Evolutionary conservation across 169 alveolate species (phyloP).

Genomic region (Plasmodium blacklocki): DNA sequence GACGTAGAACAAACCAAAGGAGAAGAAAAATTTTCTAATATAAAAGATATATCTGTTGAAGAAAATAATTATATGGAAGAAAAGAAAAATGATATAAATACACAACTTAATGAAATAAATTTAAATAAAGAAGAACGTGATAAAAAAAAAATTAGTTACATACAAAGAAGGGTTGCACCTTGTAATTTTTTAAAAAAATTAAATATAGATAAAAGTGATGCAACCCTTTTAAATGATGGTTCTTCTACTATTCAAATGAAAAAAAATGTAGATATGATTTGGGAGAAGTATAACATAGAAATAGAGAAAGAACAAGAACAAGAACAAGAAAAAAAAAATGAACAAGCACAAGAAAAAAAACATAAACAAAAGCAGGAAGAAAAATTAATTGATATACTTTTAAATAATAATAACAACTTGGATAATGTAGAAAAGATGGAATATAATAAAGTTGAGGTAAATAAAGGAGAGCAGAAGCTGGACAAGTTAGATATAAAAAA

Average conservation of each 20-base stretch:
- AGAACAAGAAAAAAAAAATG: not conserved
- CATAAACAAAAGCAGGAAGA: no score
- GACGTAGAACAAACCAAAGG: not conserved
- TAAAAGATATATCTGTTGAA: no score
- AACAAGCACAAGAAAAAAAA: no score
- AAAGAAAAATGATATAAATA: not conserved
- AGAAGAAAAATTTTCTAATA: not conserved
- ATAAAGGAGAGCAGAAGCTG: no score
- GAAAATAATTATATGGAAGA: no score
- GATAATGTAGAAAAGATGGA: no score
- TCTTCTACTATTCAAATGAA: no score
- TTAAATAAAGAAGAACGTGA: not conserved
- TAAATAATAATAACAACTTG: not conserved
- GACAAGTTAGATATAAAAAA: not conserved
- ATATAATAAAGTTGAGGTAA: no score
- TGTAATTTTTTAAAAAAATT: conserved; percentile 18
- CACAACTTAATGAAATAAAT: not conserved
- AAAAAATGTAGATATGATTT: no score
- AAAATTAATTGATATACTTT: not conserved
- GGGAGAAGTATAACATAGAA: not conserved
- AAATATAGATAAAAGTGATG: conserved; percentile 4
- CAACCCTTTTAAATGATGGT: no score
- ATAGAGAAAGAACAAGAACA: not conserved
- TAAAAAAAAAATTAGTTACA: not conserved
- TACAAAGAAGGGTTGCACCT: conserved; percentile 22